Evolutionary conservation across 73 alveolate species (phyloP).

Genomic region (Vitrella brassicaformis): DNA sequence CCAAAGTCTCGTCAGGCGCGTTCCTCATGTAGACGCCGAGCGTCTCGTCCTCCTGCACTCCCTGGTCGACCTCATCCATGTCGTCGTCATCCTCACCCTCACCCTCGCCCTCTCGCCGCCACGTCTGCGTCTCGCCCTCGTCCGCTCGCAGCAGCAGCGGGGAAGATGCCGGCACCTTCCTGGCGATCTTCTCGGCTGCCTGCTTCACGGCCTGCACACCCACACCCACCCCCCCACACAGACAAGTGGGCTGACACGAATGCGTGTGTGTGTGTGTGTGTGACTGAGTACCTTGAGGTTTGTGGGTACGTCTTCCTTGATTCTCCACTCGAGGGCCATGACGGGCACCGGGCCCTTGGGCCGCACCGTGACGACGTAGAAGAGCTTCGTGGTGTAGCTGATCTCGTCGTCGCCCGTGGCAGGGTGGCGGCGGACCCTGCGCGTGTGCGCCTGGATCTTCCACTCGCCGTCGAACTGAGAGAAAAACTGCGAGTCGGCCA

Average conservation of each 20-base stretch:
- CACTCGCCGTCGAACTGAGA: not conserved
- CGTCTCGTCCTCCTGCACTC: constrained; percentile 9
- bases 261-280: not conserved
- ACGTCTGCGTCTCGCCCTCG: too few species aligned
- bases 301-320: not conserved
- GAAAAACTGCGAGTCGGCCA: not conserved
- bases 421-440: not conserved
- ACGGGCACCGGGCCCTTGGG: not conserved
- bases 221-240: not conserved
- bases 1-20: too few species aligned
- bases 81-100: not conserved
- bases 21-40: constrained; percentile 46
- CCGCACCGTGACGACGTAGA: not conserved
- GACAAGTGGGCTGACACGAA: not conserved
- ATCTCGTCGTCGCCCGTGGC: not conserved
- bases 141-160: too few species aligned
- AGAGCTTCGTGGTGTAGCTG: not conserved
- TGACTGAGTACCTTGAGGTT: not conserved
- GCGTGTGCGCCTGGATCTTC: not conserved
- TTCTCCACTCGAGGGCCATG: not conserved
- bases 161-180: not conserved
- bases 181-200: not conserved
- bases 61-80: not conserved
- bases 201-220: not conserved
- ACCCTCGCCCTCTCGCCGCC: not conserved